Evolutionary conservation across 2,329 filamentous ascomycete genomes (phyloP).

Genomic region (Nigrospora osmanthi): DNA sequence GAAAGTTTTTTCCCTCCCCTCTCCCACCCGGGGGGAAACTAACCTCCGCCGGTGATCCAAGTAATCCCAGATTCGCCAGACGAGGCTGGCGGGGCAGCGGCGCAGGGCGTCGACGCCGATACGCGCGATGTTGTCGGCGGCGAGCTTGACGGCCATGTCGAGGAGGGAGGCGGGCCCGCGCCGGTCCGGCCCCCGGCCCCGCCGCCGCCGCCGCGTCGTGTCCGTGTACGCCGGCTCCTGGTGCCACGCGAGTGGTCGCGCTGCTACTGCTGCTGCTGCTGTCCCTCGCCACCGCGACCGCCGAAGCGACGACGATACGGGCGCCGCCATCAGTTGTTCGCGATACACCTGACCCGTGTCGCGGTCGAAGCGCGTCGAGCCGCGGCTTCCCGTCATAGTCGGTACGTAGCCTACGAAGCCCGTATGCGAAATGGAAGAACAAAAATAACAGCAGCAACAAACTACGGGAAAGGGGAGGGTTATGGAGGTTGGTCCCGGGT

Average conservation of each 20-base stretch:
- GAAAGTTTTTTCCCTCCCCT: too few species aligned
- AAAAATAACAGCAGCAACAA: too few species aligned
- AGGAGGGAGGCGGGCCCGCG: background rate
- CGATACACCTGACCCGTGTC: background rate
- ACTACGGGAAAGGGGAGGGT: too few species aligned
- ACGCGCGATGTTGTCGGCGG: background rate
- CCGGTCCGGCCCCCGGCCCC: background rate
- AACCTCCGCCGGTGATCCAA: background rate
- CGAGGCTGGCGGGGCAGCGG: background rate
- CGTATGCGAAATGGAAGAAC: too few species aligned
- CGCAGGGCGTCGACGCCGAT: background rate
- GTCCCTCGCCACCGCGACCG: too few species aligned
- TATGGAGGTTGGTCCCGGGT: too few species aligned
- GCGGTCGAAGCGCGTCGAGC: background rate
- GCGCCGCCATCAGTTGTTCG: background rate
- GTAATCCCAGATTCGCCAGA: background rate
- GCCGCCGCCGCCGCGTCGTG: background rate
- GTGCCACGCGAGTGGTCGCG: background rate
- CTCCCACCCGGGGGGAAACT: too few species aligned
- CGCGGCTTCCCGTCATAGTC: too few species aligned
- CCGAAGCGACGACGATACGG: background rate
- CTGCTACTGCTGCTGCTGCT: too few species aligned
- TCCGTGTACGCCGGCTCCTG: background rate
- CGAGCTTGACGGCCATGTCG: background rate
- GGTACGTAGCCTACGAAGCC: too few species aligned